phyloP scores from a whole-genome alignment of 345 rosid species.

The Populus deltoides region DNA sequence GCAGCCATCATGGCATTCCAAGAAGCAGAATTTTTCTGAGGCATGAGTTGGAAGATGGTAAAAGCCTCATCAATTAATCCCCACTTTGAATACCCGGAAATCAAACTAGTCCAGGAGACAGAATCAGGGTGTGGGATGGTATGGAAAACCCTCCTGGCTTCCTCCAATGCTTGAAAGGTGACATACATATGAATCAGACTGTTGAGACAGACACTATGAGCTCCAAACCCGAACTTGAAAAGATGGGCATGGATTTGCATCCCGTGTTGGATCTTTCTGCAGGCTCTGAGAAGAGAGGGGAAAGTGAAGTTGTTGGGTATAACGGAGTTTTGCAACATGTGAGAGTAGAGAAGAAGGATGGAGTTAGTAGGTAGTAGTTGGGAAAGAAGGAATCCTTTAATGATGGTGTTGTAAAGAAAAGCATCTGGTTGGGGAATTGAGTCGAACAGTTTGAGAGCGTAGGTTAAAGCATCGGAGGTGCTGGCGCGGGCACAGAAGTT shows the following conservation, averaged over 20 bases:
- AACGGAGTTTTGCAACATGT: slow-evolving; percentile 29
- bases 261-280: slow-evolving; percentile 29
- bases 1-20: slow-evolving; percentile 53
- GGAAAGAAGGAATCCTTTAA: slow-evolving; percentile 27
- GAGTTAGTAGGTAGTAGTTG: slow-evolving; percentile 14
- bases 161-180: slow-evolving; percentile 24
- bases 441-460: slow-evolving; percentile 38
- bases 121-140: slow-evolving; percentile 19
- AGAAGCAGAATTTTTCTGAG: slow-evolving; percentile 41
- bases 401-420: slow-evolving; percentile 38
- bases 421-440: slow-evolving; percentile 38
- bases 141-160: slow-evolving; percentile 40
- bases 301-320: slow-evolving; percentile 39
- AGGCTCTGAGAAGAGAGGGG: slow-evolving; percentile 39
- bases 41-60: slow-evolving; percentile 35
- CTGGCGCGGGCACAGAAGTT: slow-evolving; percentile 32
- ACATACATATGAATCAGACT: slow-evolving; percentile 50
- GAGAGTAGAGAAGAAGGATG: slow-evolving; percentile 29
- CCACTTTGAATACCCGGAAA: slow-evolving; percentile 42
- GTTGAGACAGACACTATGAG: slow-evolving; percentile 26
- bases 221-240: slow-evolving; percentile 40
- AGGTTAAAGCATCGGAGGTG: slow-evolving; percentile 21
- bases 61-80: slow-evolving; percentile 44
- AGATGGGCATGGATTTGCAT: slow-evolving; percentile 45
- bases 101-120: slow-evolving; percentile 45